phyloP scores from a whole-genome alignment of 1,284 basidiomycete species.

The Neotropicomus parvogracilis region DNA sequence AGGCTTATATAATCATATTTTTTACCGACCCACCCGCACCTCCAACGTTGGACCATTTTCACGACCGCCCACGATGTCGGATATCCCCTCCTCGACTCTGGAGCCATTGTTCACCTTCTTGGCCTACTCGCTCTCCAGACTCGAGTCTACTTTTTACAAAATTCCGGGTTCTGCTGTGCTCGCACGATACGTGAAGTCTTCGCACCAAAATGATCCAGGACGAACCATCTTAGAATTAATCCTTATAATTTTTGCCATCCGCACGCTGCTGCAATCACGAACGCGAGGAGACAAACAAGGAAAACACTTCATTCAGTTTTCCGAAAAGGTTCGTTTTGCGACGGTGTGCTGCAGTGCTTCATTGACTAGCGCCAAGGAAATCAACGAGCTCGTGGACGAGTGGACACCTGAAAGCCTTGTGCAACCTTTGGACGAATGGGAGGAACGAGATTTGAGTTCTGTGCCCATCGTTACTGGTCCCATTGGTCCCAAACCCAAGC shows the following conservation, averaged over 20 bases:
- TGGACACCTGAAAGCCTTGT: slow-evolving; percentile 90
- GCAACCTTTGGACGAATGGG: slow-evolving; percentile 55
- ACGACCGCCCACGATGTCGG: slow-evolving; percentile 24
- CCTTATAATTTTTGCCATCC: slow-evolving; percentile 83
- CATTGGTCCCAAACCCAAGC: slow-evolving; percentile 79
- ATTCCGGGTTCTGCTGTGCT: slow-evolving; percentile 89
- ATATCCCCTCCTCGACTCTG: slow-evolving; percentile 35
- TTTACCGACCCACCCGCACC: not conserved
- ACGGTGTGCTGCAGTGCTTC: not conserved
- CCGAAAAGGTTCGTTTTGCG: slow-evolving; percentile 65
- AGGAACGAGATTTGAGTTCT: slow-evolving; percentile 67
- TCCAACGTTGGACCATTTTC: not conserved
- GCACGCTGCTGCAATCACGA: slow-evolving; percentile 85
- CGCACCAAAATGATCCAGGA: slow-evolving; percentile 89
- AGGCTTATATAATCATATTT: slow-evolving; percentile 16
- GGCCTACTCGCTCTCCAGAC: slow-evolving; percentile 48
- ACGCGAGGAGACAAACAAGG: slow-evolving; percentile 83
- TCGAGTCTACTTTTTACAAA: slow-evolving; percentile 63
- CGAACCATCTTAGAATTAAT: slow-evolving; percentile 89
- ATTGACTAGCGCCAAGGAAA: slow-evolving; percentile 60
- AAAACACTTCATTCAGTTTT: slow-evolving; percentile 91
- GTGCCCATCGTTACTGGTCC: slow-evolving; percentile 82
- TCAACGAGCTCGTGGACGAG: slow-evolving; percentile 94
- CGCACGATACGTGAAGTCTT: slow-evolving; percentile 86
- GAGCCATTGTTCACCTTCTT: slow-evolving; percentile 63